Base-by-base conservation (phyloP, 2,329 filamentous ascomycete genomes). In the Penicillium sp. region DNA sequence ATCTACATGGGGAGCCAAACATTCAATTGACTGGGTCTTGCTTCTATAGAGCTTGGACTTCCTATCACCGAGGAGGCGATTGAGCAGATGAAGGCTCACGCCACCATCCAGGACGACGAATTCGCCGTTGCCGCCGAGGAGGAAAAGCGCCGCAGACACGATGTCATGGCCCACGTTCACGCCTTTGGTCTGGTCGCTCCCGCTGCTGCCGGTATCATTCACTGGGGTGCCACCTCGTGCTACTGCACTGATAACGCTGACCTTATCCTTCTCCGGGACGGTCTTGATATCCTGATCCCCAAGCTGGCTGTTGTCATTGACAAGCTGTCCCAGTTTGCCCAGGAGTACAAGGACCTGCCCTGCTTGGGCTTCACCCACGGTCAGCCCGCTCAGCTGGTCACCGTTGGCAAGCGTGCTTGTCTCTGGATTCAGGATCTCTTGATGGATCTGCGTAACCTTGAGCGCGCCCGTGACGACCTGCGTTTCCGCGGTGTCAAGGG, bases 151-250 rank as follows among this genome's bases (percentile, higher is more conserved):
- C 79, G 88, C 44, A 79, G 89, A 51, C 88, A 92, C 73, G 85
- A 87, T 79, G 81, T 84, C 50, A 83, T 83, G 80, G 79, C 82
- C 58, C 87, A 90, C 69, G 88, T 93, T 48, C 86, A 92, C 57
- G 87, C 89, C 14, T 93, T 88, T 73, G 91, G 90, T 3, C 76
- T 83, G 63, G 86, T 83, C 58, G 90, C 90, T 3, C 91, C 91
- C 1, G 88, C 85, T 33, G 91, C 91, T 10, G 90, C 89, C 14
- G 90, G 90, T 33, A 90, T 95, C 66, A 93, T 96, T 59, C 92
- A 96, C 73, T 86, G 83, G 73, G 89, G 88, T 63, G 86, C 86
- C 54, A 89, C 83, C 26, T 83, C 77, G 6, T 78, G 77, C 72
- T 78, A 78, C 68, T 74, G 68, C 55, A 93, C 89, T 55, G 90